Conservation (phyloP, 2,329 filamentous ascomycete species). For the Colletotrichum plurivorum region DNA sequence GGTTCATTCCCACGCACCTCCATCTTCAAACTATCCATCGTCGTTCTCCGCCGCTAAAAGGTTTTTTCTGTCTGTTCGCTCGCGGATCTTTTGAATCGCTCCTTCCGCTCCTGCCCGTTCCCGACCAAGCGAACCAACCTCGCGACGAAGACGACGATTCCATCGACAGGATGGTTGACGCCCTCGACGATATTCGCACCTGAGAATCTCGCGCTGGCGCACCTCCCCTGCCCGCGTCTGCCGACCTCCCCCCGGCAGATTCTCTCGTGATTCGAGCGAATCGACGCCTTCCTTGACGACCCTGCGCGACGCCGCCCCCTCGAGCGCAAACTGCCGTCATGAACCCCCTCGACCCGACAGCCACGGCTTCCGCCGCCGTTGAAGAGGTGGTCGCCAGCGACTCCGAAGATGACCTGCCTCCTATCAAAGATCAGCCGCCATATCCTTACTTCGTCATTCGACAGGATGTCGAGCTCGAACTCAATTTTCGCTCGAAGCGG, state of each 20-base stretch:
- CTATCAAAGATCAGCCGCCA: slow-evolving; percentile 52
- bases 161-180: slow-evolving; percentile 37
- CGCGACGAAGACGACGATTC: slow-evolving; percentile 18
- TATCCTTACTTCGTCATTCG: slow-evolving; percentile 74
- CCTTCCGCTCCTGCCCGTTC: neutral
- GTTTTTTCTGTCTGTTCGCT: too few relatives aligned
- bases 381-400: slow-evolving; percentile 37
- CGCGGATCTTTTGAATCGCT: neutral
- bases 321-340: slow-evolving; percentile 37
- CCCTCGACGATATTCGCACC: slow-evolving; percentile 27
- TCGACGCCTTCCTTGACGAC: slow-evolving; percentile 16
- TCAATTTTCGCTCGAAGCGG: slow-evolving; percentile 84
- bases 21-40: neutral
- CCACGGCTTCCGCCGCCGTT: slow-evolving; percentile 30
- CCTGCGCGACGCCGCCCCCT: slow-evolving; percentile 13
- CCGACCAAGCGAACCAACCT: slow-evolving; percentile 20
- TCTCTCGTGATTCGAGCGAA: slow-evolving; percentile 4
- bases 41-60: neutral
- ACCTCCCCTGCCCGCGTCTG: slow-evolving; percentile 25
- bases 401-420: slow-evolving; percentile 50
- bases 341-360: slow-evolving; percentile 32
- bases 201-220: slow-evolving; percentile 39
- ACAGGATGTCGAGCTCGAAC: slow-evolving; percentile 90
- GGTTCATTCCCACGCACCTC: neutral
- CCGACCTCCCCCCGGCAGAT: slow-evolving; percentile 12